Base-by-base conservation (phyloP, 805 yeast genomes). In the Zygosaccharomyces rouxii region DNA sequence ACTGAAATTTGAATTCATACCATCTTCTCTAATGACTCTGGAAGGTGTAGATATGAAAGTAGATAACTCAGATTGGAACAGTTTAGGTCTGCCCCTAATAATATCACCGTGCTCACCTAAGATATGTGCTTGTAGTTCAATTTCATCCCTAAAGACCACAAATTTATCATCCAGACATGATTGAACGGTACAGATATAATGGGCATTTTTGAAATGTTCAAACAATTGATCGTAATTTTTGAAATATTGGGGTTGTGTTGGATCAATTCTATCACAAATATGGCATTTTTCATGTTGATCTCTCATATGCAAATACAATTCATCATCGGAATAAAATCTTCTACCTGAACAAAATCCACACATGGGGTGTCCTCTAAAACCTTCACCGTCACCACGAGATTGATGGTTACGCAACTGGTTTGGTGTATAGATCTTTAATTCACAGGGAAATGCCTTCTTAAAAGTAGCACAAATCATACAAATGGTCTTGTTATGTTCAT, bases 121-220 rank as follows among this genome's bases (percentile, higher is more conserved):
- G 81, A 89, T 83, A 67, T 94, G 99, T 1, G 95, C 90, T 47
- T 86, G 84, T 46, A 94, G 72, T 56, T 89, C 97, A 47, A 89
- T 67, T 46, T 86, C 94, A 53, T 89, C 92, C 19, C 83, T 78
- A 63, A 94, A 94, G 1, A 92, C 99, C 19, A 94, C 94, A 69
- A 94, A 92, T 63, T 87, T 86, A 66, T 86, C 82, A 48, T 90
- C 98, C 42, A 90, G 67, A 69, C 99, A 94, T 10, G 77, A 60
- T 42, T 79, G 86, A 16, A 86, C 84, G 28, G 77, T 74, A 69
- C 99, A 94, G 13, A 81, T 80, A 66, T 73, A 88, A 67, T 94
- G 99, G 37, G 76, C 80, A 3, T 62, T 65, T 55, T 71, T 74
- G 67, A 94, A 94, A 71, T 94, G 99, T 13, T 72, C 71, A 56